These are phyloP conservation scores for Paraphaeosphaeria sporulosa DNA, from an alignment of 2,329 filamentous ascomycete species.

Conservation along the genomic window DNA sequence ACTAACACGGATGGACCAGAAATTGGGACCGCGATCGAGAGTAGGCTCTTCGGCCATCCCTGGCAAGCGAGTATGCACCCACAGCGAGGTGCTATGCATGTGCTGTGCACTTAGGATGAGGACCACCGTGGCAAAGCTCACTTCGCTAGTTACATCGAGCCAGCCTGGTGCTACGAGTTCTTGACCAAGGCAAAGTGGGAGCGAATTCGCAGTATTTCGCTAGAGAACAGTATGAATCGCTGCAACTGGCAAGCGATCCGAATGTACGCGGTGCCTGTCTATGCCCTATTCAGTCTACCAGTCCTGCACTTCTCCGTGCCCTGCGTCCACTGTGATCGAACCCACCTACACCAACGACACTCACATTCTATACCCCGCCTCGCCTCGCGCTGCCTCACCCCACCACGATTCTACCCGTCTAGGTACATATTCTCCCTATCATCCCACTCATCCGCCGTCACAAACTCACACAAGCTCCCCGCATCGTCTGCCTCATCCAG, in stretches of 20 bases:
- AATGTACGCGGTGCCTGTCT: no score
- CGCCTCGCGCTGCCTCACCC: no score
- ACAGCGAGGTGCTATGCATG: not conserved
- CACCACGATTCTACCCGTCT: not conserved
- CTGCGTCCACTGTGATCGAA: no score
- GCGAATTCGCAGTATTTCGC: not conserved
- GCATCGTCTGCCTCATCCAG: not conserved
- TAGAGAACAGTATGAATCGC: not conserved
- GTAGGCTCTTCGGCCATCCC: not conserved
- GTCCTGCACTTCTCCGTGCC: no score
- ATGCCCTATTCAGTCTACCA: no score
- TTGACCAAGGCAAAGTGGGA: not conserved
- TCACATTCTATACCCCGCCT: no score
- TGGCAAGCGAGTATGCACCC: not conserved
- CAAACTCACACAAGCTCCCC: not conserved
- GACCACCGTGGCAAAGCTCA: not conserved
- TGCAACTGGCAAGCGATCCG: not conserved
- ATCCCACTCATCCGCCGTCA: not conserved
- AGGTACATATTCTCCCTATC: not conserved
- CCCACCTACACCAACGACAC: no score
- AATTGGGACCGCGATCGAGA: not conserved
- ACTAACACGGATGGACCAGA: not conserved
- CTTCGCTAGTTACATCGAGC: not conserved
- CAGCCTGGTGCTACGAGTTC: not conserved
- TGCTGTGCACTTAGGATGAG: not conserved